A percentile compares a stretch with the other conserved stretches of the same genome.
These are phyloP conservation scores for Lumnitzera littorea DNA, from an alignment of 345 rosid species.

Conservation along the genomic window DNA sequence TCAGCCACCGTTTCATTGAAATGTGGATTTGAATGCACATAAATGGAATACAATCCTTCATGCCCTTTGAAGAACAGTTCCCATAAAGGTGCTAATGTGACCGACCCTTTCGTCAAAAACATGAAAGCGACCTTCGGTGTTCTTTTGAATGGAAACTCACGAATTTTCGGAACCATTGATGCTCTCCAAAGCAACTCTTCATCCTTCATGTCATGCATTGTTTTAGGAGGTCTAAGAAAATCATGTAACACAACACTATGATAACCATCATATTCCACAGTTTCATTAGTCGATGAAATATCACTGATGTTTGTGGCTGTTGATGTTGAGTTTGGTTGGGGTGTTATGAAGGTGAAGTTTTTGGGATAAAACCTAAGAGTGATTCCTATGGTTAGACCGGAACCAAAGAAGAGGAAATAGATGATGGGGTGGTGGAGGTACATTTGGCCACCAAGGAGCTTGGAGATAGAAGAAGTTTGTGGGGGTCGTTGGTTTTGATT, in stretches of 20 bases:
- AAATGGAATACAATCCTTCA: conserved; percentile 50
- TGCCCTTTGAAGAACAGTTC: conserved; percentile 75
- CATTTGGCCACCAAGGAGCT: conserved; percentile 14
- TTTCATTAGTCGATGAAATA: too few species aligned
- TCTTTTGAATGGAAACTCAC: conserved; percentile 26
- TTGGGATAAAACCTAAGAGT: conserved; percentile 25
- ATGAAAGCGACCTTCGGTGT: conserved; percentile 70
- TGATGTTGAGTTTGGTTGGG: conserved; percentile 11
- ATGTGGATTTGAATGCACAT: conserved; percentile 59
- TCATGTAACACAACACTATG: conserved; percentile 8
- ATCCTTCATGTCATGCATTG: conserved; percentile 57
- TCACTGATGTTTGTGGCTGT: neutral
- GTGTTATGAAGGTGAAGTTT: conserved; percentile 25
- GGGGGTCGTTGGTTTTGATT: neutral
- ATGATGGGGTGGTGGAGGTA: conserved; percentile 26
- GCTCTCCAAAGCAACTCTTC: conserved; percentile 53
- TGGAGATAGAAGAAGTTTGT: conserved; percentile 1
- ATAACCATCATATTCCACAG: too few species aligned
- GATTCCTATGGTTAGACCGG: conserved; percentile 39
- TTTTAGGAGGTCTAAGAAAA: conserved; percentile 20
- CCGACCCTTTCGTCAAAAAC: conserved; percentile 72
- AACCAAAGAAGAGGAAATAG: conserved; percentile 30
- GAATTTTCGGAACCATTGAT: conserved; percentile 31
- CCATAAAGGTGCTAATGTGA: conserved; percentile 74
- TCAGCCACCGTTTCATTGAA: conserved; percentile 29